phyloP scores from a whole-genome alignment of 371 early-diverging fungal species.

The Mucor saturninus region DNA sequence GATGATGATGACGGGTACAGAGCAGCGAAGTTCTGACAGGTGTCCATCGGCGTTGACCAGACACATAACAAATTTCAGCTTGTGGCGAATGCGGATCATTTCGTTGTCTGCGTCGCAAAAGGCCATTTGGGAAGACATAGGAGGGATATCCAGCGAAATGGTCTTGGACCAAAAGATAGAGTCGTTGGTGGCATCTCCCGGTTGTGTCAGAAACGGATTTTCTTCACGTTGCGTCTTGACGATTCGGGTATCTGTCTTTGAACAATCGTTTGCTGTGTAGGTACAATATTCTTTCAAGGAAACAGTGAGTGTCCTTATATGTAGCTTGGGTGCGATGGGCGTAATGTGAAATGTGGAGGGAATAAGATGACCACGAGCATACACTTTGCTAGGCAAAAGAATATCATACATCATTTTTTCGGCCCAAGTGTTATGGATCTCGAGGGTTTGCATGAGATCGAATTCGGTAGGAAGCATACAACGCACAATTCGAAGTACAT shows the following conservation, averaged over 20 bases:
- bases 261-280: conserved; percentile 36
- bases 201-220: conserved; percentile 28
- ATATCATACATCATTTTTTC: conserved; percentile 52
- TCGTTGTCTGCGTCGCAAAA: conserved; percentile 50
- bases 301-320: conserved; percentile 34
- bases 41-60: conserved; percentile 44
- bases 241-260: conserved; percentile 48
- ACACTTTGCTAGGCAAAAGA: conserved; percentile 42
- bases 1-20: conserved; percentile 40
- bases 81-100: conserved; percentile 51
- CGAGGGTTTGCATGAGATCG: conserved; percentile 37
- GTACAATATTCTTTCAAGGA: conserved; percentile 51
- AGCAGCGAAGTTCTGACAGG: conserved; percentile 46
- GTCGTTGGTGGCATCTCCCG: background rate
- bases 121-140: conserved; percentile 34
- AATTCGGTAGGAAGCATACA: conserved; percentile 45
- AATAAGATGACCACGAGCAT: conserved; percentile 41
- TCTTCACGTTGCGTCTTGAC: conserved; percentile 22
- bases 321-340: conserved; percentile 39
- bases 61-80: conserved; percentile 43
- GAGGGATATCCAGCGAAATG: conserved; percentile 35
- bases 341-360: conserved; percentile 44
- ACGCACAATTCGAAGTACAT: conserved; percentile 32
- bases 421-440: conserved; percentile 50
- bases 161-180: conserved; percentile 26